A percentile compares a stretch with the other conserved stretches of the same genome.
Evolutionary conservation across 352 stramenopile species (phyloP).

Genomic region (Phytophthora pisi): DNA sequence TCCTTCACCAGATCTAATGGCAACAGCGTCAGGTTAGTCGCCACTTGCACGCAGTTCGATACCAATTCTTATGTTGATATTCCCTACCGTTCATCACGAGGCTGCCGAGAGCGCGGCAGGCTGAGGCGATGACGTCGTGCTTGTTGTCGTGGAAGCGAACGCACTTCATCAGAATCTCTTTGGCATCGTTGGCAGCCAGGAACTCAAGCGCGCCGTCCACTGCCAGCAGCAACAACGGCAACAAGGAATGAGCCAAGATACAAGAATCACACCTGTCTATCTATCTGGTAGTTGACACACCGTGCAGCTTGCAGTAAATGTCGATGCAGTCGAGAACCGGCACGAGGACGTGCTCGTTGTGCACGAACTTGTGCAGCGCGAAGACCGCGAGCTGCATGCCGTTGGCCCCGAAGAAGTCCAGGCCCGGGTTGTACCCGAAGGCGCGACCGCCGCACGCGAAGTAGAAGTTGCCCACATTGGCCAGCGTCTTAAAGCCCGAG

Average conservation of each 20-base stretch:
- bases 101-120: conserved; percentile 68
- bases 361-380: conserved; percentile 73
- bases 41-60: neutral
- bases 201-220: conserved; percentile 73
- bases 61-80: neutral
- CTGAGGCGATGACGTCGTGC: conserved; percentile 61
- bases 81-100: conserved; percentile 73
- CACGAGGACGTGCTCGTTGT: conserved; percentile 69
- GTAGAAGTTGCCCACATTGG: conserved; percentile 77
- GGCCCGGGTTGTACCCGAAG: conserved; percentile 73
- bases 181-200: conserved; percentile 54
- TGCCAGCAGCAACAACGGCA: conserved; percentile 11
- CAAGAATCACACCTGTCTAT: neutral
- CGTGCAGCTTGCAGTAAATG: conserved; percentile 77
- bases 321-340: conserved; percentile 70
- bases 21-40: neutral
- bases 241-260: neutral
- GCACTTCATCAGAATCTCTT: conserved; percentile 76
- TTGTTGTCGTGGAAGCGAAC: conserved; percentile 82
- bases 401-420: conserved; percentile 67
- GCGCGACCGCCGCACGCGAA: conserved; percentile 67
- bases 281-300: conserved; percentile 24
- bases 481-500: conserved; percentile 72
- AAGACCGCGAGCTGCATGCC: conserved; percentile 77
- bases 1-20: conserved; percentile 73